phyloP scores from a whole-genome alignment of 768 basidiomycete genomes.

The Rhodotorula toruloides region DNA sequence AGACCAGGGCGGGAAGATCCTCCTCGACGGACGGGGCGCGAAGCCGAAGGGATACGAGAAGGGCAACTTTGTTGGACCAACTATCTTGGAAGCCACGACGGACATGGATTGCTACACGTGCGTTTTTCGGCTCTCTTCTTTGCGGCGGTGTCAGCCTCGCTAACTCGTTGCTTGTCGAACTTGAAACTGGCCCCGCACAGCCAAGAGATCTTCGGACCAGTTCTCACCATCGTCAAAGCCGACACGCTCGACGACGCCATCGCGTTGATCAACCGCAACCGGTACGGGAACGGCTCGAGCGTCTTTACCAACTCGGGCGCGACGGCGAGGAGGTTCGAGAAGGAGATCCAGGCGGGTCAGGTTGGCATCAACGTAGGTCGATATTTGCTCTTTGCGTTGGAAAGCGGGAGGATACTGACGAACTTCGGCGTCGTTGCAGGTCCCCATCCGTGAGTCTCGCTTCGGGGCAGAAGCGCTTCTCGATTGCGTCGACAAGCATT shows the following conservation, averaged over 20 bases:
- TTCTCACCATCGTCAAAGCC: slow-evolving; percentile 67
- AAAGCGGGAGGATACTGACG: no score
- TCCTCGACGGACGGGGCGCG: slow-evolving; percentile 74
- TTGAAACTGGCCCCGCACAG: slow-evolving; percentile 48
- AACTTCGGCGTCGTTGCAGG: no score
- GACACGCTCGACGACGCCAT: slow-evolving; percentile 86
- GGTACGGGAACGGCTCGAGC: slow-evolving; percentile 80
- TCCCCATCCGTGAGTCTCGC: background rate
- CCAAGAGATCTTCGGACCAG: slow-evolving; percentile 94
- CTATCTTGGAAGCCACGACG: slow-evolving; percentile 74
- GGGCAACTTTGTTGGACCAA: slow-evolving; percentile 93
- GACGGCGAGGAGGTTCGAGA: slow-evolving; percentile 88
- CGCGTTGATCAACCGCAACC: slow-evolving; percentile 79
- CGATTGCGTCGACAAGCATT: no score
- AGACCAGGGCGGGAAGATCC: slow-evolving; percentile 73
- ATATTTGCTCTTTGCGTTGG: no score
- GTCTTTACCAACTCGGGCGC: slow-evolving; percentile 96
- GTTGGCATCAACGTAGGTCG: slow-evolving; percentile 66
- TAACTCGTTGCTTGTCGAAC: no score
- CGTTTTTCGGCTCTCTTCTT: slow-evolving; percentile 38
- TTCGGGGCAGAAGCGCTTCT: no score
- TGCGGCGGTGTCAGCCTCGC: background rate
- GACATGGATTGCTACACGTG: slow-evolving; percentile 83
- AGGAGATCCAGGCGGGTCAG: slow-evolving; percentile 64
- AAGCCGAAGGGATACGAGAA: slow-evolving; percentile 63